Evolutionary conservation across 106 monocot species (phyloP), one percentile per base, ranked within the genome.

Genomic region (Allium sativum): DNA sequence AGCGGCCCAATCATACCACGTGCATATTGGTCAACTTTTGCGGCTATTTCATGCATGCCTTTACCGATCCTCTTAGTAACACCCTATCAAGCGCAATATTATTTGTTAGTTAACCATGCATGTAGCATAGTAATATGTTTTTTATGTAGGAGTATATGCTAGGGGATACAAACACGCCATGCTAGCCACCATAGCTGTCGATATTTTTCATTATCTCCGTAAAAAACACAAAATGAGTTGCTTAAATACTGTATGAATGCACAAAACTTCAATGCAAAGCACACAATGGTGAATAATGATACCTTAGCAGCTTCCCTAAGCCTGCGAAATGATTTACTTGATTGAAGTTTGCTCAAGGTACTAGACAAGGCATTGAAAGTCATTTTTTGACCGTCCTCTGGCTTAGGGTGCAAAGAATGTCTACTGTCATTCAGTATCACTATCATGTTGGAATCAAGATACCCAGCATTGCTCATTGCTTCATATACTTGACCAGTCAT

Each of bases 391-490:
- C 61, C 76, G 53, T 78, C 78, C 47, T 69, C 74, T 42, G 64
- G 59, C 67, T 71, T 90, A 51, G 82, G 89, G 68, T 82, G 78
- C n/a, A 79, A 74, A n/a, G 79, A 74, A 43, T 90, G 85, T n/a
- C 74, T 63, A 68, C 79, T 82, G 58, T 90, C 89, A 82, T 85
- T 90, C 70, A 90, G 66, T 64, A 90, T 85, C 12, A 90, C 81
- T 18, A 90, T 62, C 89, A 90, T 90, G 67, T 90, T 90, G n/a
- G 81, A 82, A 75, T 90, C 79, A 61, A 90, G 79, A 72, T 77
- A 90, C n/a, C 89, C 89, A 20, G 82, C 89, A 77, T 90, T 81
- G 68, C 77, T 53, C 89, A 90, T 90, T 58, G 84, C 89, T 74
- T 90, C 89, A 48, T 90, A 90, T 18, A 72, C 74, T 67, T 90